Base-by-base conservation (phyloP, 2,329 filamentous ascomycete genomes). In the Cladophialophora yegresii region DNA sequence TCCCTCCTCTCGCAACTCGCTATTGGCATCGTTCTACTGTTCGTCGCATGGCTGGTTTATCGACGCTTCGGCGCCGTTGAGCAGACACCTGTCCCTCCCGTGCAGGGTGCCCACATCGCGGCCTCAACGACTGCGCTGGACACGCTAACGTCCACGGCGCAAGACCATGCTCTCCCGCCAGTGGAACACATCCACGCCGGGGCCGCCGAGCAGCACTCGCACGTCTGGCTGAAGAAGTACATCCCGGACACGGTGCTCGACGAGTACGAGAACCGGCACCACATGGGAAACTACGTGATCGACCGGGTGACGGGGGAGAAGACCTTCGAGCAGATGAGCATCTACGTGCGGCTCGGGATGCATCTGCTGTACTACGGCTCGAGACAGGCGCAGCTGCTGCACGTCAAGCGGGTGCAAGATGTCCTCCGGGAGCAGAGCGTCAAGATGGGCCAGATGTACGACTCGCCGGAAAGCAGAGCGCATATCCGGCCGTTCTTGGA, bases 221-320 rank as follows among this genome's bases (percentile, higher is more conserved):
- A 72, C 61, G 3, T 64, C 7, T 70, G 64, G 69, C 60, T 72
- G 54, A 33, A 54, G 28, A 62, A 62, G 20, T 61, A 68, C 47
- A 61, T 72, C 32, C 71, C 71, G 16, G 61, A 58, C 60, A 50
- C 59, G 9, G 70, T 73, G 12, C 66, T 78, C 54, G n/a, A 55
- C 22, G 49, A 61, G 20, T 61, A 61, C 36, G 77, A 79, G 59
- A 69, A 61, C 9, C 66, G 71, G 12, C 78, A 73, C 69, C 77
- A 80, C 60, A 66, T 79, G 67, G 78, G 78, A 43, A 80, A 80
- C 71, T 80, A 79, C 70, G 77, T 80, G 47, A 74, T 79, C 30
- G 76, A 79, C 66, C 74, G 77, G 28, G 54, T 71, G 53, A 79
- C 77, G 0, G 75, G 77, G n/a, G 58, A 73, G 59, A 79, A 77